Evolutionary conservation across 2,329 filamentous ascomycete genomes (phyloP).

Genomic region (Gremmenia infestans): DNA sequence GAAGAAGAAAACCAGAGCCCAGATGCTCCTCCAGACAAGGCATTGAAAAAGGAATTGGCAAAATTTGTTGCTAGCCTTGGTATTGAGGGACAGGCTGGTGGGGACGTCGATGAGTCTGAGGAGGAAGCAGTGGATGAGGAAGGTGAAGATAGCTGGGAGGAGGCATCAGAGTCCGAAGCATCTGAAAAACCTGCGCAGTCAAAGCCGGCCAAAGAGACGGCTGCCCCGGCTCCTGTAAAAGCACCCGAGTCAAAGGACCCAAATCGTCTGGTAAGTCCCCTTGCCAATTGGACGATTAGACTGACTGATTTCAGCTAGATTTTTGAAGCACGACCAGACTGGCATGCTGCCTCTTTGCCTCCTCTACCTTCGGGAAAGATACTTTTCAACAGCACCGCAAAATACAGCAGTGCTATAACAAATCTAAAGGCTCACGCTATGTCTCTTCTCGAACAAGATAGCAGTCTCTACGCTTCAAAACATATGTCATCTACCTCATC

Average conservation of each 20-base stretch:
- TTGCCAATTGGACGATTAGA: slow-evolving; percentile 8
- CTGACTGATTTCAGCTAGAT: slow-evolving; percentile 38
- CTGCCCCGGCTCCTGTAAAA: not conserved
- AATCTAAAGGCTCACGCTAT: slow-evolving; percentile 66
- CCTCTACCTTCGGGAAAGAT: slow-evolving; percentile 41
- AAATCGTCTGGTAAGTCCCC: slow-evolving; percentile 31
- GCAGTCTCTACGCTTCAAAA: slow-evolving; percentile 65
- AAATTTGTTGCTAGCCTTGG: slow-evolving; percentile 48
- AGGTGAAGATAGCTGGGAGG: slow-evolving; percentile 29
- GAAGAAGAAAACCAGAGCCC: slow-evolving; percentile 36
- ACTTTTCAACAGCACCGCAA: slow-evolving; percentile 35
- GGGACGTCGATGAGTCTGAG: slow-evolving; percentile 30
- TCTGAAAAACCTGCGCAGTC: slow-evolving; percentile 5
- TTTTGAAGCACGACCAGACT: slow-evolving; percentile 60
- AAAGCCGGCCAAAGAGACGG: slow-evolving; percentile 4
- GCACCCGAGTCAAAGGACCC: slow-evolving; percentile 18
- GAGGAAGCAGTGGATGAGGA: slow-evolving; percentile 33
- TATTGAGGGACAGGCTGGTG: slow-evolving; percentile 37
- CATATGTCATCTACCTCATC: slow-evolving; percentile 76
- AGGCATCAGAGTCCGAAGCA: slow-evolving; percentile 31
- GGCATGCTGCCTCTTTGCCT: slow-evolving; percentile 57
- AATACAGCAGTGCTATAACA: slow-evolving; percentile 49
- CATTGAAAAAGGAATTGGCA: slow-evolving; percentile 46
- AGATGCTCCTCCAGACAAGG: slow-evolving; percentile 38
- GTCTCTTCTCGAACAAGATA: slow-evolving; percentile 71